phyloP scores from a whole-genome alignment of 495 filamentous ascomycete genomes.

The Aspergillus olivimuriae region DNA sequence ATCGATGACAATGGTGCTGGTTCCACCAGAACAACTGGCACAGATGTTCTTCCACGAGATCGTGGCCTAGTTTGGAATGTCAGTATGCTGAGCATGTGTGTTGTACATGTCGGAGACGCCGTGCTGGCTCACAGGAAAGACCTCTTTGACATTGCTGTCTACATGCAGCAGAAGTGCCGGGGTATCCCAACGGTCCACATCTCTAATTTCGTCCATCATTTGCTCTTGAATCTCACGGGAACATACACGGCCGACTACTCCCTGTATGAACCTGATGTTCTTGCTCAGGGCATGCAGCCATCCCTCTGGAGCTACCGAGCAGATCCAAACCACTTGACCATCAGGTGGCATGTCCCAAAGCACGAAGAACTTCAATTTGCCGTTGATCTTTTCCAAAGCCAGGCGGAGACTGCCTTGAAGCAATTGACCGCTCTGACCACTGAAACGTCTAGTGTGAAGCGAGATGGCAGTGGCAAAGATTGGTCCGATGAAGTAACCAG shows the following conservation, averaged over 20 bases:
- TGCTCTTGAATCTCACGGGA: constrained; percentile 93
- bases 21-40: constrained; percentile 86
- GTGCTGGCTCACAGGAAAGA: constrained; percentile 83
- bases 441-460: constrained; percentile 75
- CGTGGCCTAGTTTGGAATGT: constrained; percentile 93
- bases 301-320: constrained; percentile 73
- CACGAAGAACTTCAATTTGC: constrained; percentile 80
- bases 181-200: constrained; percentile 93
- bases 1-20: constrained; percentile 97
- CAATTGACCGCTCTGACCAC: constrained; percentile 69
- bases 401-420: constrained; percentile 60
- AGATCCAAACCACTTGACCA: constrained; percentile 65
- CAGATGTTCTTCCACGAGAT: constrained; percentile 89
- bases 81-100: constrained; percentile 96
- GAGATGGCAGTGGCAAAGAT: constrained; percentile 92
- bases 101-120: constrained; percentile 88
- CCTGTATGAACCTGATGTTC: constrained; percentile 67
- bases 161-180: constrained; percentile 92
- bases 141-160: constrained; percentile 83
- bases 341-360: constrained; percentile 86
- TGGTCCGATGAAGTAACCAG: constrained; percentile 96
- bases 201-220: constrained; percentile 95
- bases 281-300: constrained; percentile 50
- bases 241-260: constrained; percentile 88
- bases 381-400: constrained; percentile 76